These are phyloP conservation scores for Chlamydomonas incerta DNA, from an alignment of 139 green algal genomes.

Conservation along the genomic window DNA sequence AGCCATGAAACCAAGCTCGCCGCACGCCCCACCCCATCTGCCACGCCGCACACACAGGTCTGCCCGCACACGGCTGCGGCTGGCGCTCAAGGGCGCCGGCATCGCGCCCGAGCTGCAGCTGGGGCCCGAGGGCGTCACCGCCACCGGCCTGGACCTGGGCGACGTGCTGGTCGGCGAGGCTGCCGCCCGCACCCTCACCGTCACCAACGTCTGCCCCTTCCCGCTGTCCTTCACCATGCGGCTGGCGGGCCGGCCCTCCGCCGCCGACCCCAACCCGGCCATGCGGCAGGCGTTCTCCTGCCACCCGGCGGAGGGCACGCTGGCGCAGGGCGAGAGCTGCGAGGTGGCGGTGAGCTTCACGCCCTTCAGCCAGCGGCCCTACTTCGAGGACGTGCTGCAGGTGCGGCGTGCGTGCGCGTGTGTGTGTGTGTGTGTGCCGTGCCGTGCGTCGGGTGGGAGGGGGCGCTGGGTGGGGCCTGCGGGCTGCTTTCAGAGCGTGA, in stretches of 20 bases:
- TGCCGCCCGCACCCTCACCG: constrained; percentile 48
- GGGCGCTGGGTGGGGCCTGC: background rate
- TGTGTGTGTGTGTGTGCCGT: too few species aligned
- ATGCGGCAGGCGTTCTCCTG: constrained; percentile 50
- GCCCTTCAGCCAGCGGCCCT: constrained; percentile 59
- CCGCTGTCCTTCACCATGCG: constrained; percentile 55
- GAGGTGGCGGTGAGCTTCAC: constrained; percentile 62
- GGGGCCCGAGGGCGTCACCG: constrained; percentile 42
- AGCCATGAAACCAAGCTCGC: too few species aligned
- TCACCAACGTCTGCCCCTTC: constrained; percentile 76
- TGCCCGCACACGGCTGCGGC: constrained; percentile 47
- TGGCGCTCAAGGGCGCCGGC: constrained; percentile 67
- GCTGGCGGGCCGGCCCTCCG: background rate
- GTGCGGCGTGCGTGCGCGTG: background rate
- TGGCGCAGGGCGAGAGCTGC: constrained; percentile 53
- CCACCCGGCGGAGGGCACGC: constrained; percentile 53
- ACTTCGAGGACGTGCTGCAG: constrained; percentile 60
- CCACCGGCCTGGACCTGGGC: constrained; percentile 63
- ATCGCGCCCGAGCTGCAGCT: constrained; percentile 68
- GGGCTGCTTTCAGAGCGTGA: too few species aligned
- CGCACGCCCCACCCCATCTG: too few species aligned
- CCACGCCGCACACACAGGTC: too few species aligned
- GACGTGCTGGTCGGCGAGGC: constrained; percentile 65
- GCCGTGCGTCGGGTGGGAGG: background rate
- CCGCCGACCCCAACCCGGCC: constrained; percentile 44